Evolutionary conservation across 768 basidiomycete species (phyloP), one percentile per base, ranked within the genome.

Genomic region (Boletus vermiculosoides): DNA sequence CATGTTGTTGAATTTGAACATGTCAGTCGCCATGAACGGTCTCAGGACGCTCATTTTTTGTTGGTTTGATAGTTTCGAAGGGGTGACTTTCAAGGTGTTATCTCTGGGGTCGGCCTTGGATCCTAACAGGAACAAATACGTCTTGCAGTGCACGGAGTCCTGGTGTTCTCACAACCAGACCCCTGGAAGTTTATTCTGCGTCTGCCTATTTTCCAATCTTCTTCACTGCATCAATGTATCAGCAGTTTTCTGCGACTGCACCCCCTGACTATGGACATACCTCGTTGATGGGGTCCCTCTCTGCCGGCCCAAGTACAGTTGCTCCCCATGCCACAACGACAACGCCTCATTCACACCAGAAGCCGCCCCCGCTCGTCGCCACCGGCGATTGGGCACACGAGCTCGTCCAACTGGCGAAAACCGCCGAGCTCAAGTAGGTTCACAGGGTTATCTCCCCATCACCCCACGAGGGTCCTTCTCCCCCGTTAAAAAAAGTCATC

Each of bases 1-100:
- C 92, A 96, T 83, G 68, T 91, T 91, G 68, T 97, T 97, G 76
- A 95, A 96, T 64, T 83, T 88, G 78, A 96, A 92, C 74, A 96
- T 81, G 73, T 98, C 94, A 0, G 86, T 84, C 12, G 93, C 92
- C 70, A 83, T 81, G 79, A 97, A 95, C 16, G 94, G 87, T 47
- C 94, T 81, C 1, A 90, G 76, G 55, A 94, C 74, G 70, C 91
- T 94, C 94, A 97, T 97, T n/a, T 65, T 28, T 20, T 16, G n/a
- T 25, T 23, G 1, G 3, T 13, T 47, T 10, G 22, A 31, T 20
- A 10, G n/a, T 41, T 22, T 13, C 15, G 7, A 6, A 12, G 11
- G 33, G 1, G n/a, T n/a, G n/a, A 33, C 7, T 33, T 11, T 9
- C 8, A 30, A 9, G 10, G 20, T 28, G 45, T 48, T 48, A 48